A percentile compares a stretch with the other conserved stretches of the same genome.
These are phyloP conservation scores for Kazachstania psychrophila DNA, from an alignment of 805 yeast genomes.

Conservation along the genomic window DNA sequence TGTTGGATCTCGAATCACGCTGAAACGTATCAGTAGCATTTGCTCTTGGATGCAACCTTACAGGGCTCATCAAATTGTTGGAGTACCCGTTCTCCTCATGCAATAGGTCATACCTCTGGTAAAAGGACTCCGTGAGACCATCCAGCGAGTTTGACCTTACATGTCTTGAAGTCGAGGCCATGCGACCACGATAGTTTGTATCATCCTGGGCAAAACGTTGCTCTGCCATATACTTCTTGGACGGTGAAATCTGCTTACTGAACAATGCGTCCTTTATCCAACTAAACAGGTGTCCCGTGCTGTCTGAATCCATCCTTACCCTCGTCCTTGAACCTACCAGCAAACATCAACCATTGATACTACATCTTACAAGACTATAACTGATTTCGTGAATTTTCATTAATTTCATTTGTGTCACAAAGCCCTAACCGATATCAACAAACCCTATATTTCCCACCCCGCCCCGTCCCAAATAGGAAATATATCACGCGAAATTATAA, in stretches of 20 bases:
- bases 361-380: not conserved
- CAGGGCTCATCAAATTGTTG: slow-evolving; percentile 12
- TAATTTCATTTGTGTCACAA: too few relatives aligned
- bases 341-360: not conserved
- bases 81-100: too few relatives aligned
- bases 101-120: slow-evolving; percentile 20
- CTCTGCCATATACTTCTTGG: slow-evolving; percentile 16
- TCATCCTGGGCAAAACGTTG: slow-evolving; percentile 22
- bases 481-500: too few relatives aligned
- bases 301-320: not conserved
- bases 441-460: not conserved
- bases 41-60: slow-evolving; percentile 6
- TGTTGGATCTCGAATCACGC: slow-evolving; percentile 4
- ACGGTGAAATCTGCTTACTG: slow-evolving; percentile 23
- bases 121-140: slow-evolving; percentile 17
- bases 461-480: too few relatives aligned
- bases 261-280: slow-evolving; percentile 30
- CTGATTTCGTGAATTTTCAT: too few relatives aligned
- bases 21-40: slow-evolving; percentile 16
- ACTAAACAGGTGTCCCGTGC: slow-evolving; percentile 2
- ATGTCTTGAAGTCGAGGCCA: not conserved
- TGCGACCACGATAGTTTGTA: slow-evolving; percentile 14
- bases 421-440: not conserved
- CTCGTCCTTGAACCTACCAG: not conserved
- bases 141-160: slow-evolving; percentile 23